Base-by-base conservation (phyloP, 140 eudicot species). In the Flaveria floridana region DNA sequence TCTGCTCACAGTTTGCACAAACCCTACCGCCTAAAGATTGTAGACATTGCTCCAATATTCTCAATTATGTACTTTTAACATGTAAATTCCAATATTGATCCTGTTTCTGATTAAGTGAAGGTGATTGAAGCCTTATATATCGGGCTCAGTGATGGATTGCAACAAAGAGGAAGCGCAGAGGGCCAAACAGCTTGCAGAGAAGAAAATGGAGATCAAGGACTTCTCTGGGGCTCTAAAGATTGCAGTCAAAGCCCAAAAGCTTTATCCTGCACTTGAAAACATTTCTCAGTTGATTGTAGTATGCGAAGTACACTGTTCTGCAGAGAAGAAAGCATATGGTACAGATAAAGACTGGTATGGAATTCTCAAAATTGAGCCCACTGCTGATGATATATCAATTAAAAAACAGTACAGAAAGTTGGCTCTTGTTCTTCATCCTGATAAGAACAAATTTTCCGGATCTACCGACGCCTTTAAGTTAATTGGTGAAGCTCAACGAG, bases 341-440 rank as follows among this genome's bases (percentile, higher is more conserved):
- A 56, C 72, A 11, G 94, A 91, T 15, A 83, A 72, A 72, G 97
- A 91, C 76, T 89, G 96, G 97, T 91, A 89, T 52, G 85, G 76
- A 7, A 85, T 91, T 53, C 94, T 89, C 37, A 82, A 89, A 66
- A 4, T 91, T 2, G 87, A 85, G 74, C 78, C 81, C n/a, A 65
- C 84, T 1, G 89, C 94, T 55, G 97, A 91, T 50, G 97, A 87
- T 41, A 44, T 67, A 13, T 52, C 87, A 12, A 89, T 91, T 48
- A 87, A 76, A 78, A 91, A 85, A 66, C 97, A 91, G 57, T 91
- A 79, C 63, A 73, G 89, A 15, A 91, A 84, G 76, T 77, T 89
- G 69, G 96, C 96, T 4, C 87, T 91, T 23, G 21, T 71, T 16
- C 94, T 91, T 51, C 97, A 91, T 79, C 97, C 97, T 16, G 97